Evolutionary conservation across 1,139 yeast species (phyloP).

Genomic region (Trichomonascaceae sp.): DNA sequence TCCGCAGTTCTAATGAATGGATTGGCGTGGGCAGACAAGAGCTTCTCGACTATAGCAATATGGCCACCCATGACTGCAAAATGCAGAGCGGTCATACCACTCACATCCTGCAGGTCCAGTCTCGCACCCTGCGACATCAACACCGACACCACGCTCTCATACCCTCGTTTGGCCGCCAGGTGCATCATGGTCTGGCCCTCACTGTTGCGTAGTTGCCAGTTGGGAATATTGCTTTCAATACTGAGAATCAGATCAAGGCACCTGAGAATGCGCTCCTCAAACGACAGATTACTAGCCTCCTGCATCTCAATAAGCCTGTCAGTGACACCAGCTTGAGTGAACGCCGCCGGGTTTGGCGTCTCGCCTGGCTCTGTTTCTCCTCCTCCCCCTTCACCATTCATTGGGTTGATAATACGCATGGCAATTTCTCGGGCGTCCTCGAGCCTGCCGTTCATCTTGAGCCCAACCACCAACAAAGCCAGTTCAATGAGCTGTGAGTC

Average conservation of each 20-base stretch:
- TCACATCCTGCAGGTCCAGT: slow-evolving; percentile 52
- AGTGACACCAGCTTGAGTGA: too few species aligned
- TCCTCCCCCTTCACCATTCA: slow-evolving; percentile 3
- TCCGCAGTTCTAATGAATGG: slow-evolving; percentile 38
- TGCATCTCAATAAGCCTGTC: slow-evolving; percentile 3
- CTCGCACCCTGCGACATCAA: slow-evolving; percentile 65
- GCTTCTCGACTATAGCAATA: slow-evolving; percentile 39
- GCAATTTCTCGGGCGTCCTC: slow-evolving; percentile 88
- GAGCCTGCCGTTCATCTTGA: slow-evolving; percentile 82
- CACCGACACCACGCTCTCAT: slow-evolving; percentile 41
- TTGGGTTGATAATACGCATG: slow-evolving; percentile 43
- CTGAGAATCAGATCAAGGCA: slow-evolving; percentile 51
- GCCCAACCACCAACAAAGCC: slow-evolving; percentile 82
- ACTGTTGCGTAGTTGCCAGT: slow-evolving; percentile 60
- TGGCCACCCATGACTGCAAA: slow-evolving; percentile 65
- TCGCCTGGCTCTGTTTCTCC: background rate
- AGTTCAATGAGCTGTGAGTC: slow-evolving; percentile 81
- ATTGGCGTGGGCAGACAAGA: slow-evolving; percentile 52
- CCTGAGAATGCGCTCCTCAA: slow-evolving; percentile 45
- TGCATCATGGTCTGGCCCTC: slow-evolving; percentile 79
- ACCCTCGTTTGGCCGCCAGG: slow-evolving; percentile 60
- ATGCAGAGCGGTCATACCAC: slow-evolving; percentile 73
- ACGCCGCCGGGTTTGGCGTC: background rate
- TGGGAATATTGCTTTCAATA: slow-evolving; percentile 51
- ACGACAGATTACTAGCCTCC: slow-evolving; percentile 21